These are phyloP conservation scores for Penicillium riverlandense DNA, from an alignment of 495 filamentous ascomycete species.

Conservation along the genomic window DNA sequence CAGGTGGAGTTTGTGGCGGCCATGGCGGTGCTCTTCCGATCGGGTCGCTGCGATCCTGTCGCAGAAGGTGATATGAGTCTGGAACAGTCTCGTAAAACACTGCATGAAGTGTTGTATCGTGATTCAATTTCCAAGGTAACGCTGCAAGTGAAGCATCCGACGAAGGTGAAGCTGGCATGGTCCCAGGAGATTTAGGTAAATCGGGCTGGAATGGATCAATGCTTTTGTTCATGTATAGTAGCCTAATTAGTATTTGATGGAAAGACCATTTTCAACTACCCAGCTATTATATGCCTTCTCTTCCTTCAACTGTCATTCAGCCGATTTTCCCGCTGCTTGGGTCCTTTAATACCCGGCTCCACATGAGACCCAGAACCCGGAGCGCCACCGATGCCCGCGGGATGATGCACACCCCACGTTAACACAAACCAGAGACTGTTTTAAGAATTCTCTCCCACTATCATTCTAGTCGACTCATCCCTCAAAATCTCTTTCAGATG, in stretches of 20 bases:
- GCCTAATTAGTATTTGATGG: no score
- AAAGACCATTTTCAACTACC: no score
- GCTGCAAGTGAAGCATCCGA: neutral
- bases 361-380: no score
- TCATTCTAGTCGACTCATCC: neutral
- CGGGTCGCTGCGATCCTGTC: neutral
- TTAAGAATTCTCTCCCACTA: neutral
- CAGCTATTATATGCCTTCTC: no score
- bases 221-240: no score
- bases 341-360: no score
- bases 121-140: neutral
- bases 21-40: neutral
- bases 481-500: constrained; percentile 2
- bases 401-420: no score
- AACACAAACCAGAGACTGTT: neutral
- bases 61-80: neutral
- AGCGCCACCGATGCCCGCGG: no score
- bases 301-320: no score
- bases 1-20: neutral
- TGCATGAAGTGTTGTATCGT: neutral
- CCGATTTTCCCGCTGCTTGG: no score
- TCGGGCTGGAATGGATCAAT: no score
- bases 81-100: neutral
- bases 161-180: neutral
- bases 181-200: neutral